Conservation (phyloP, 306 rosid genomes). For the Begonia fuchsioides region DNA sequence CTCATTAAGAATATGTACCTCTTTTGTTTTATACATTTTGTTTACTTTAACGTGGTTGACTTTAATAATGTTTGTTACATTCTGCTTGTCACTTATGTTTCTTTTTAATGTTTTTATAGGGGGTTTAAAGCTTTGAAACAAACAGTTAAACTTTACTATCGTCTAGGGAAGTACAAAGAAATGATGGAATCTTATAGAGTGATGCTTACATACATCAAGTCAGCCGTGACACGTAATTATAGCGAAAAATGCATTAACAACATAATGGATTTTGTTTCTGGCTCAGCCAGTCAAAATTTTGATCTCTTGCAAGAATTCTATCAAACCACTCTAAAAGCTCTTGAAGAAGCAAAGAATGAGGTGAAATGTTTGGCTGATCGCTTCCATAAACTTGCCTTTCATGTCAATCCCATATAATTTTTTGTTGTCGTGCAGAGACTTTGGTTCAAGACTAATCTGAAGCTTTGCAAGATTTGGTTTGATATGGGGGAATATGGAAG, state of each 20-base stretch:
- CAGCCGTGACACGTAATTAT: conserved; percentile 85
- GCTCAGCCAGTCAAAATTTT: conserved; percentile 91
- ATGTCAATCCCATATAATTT: not conserved
- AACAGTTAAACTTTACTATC: conserved; percentile 91
- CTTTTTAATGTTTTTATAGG: conserved; percentile 21
- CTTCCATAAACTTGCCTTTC: not conserved
- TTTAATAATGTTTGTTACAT: too few species aligned
- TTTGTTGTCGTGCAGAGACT: conserved; percentile 48
- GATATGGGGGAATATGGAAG: conserved; percentile 98
- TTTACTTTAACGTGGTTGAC: too few species aligned
- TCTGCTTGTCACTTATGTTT: not conserved
- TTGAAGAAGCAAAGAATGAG: conserved; percentile 98
- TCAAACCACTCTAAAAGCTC: conserved; percentile 86
- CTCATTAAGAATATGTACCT: too few species aligned
- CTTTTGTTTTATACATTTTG: too few species aligned
- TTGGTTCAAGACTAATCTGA: conserved; percentile 96
- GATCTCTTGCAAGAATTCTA: conserved; percentile 89
- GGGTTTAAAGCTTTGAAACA: conserved; percentile 96
- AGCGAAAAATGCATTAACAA: conserved; percentile 98
- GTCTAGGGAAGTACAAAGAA: conserved; percentile 76
- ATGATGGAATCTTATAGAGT: conserved; percentile 96
- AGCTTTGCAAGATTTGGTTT: conserved; percentile 97
- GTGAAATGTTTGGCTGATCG: conserved; percentile 19
- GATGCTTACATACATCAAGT: conserved; percentile 97
- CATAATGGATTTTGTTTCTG: conserved; percentile 94